Conservation (phyloP, 192 early-diverging fungal genomes). For the Gigaspora rosea region DNA sequence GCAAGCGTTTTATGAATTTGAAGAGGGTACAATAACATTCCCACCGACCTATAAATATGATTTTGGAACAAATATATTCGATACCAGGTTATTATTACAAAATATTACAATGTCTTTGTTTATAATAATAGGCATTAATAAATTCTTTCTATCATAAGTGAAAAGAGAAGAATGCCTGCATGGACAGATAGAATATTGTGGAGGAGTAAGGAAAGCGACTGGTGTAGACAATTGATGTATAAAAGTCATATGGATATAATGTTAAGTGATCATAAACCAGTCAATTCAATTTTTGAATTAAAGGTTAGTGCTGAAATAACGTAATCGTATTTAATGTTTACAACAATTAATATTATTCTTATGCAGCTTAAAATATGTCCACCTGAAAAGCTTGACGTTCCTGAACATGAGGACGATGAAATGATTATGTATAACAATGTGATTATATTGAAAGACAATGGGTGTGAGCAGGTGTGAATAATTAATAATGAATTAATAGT, state of each 20-base stretch:
- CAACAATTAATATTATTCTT: not conserved
- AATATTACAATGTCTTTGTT: too few relatives aligned
- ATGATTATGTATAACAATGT: not conserved
- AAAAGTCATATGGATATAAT: slow-evolving; percentile 61
- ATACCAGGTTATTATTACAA: slow-evolving; percentile 57
- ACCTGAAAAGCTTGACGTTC: not conserved
- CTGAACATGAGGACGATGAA: not conserved
- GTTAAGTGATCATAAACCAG: slow-evolving; percentile 92
- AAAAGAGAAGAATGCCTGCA: slow-evolving; percentile 81
- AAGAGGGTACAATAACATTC: slow-evolving; percentile 79
- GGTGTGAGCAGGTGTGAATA: not conserved
- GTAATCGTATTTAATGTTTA: not conserved
- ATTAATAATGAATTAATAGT: not conserved
- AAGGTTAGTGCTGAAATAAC: slow-evolving; percentile 43
- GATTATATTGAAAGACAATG: slow-evolving; percentile 12
- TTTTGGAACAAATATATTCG: slow-evolving; percentile 77
- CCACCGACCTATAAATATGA: slow-evolving; percentile 93
- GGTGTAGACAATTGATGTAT: slow-evolving; percentile 57
- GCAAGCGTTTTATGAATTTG: slow-evolving; percentile 82
- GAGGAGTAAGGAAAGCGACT: slow-evolving; percentile 62
- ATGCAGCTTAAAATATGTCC: slow-evolving; percentile 2
- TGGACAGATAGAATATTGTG: slow-evolving; percentile 96
- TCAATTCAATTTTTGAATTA: slow-evolving; percentile 67
- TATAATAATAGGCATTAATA: not conserved
- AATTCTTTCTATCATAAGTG: slow-evolving; percentile 39